Evolutionary conservation across 1,139 yeast genomes (phyloP), one percentile per base, ranked within the genome.

Genomic region (Protomyces macrosporus): DNA sequence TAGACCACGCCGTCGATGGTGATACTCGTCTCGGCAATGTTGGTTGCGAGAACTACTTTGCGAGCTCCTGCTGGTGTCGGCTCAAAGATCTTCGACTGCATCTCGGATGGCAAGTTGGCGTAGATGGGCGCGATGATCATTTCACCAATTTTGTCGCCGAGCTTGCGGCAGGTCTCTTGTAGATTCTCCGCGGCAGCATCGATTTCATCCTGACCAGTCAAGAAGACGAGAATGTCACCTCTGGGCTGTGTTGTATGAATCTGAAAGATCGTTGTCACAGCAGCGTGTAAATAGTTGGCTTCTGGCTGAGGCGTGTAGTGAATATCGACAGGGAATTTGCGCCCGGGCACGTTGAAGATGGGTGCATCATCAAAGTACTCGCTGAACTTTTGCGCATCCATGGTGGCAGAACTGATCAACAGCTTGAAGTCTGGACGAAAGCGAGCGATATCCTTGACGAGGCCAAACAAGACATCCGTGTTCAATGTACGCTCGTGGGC

Each of bases 401-500:
- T 87, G 0, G 98, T 93, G 0, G 98, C 98, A 4, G 97, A 90
- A 0, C 98, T 90, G 55, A 93, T 86, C 16, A 93, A 76, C 4
- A 93, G 72, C 70, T 84, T 84, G 65, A 95, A 76, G 67, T 88
- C 95, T 0, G 84, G 82, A 56, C 97, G 77, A 48, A 80, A 78
- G 14, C 78, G 76, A 2, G 84, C 76, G 4, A 91, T 82, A 66
- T 87, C 93, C 71, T 90, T 90, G 39, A 93, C 76, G 45, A 93
- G 78, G 3, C 96, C 95, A 59, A 93, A 77, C 23, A 91, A 73
- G n/a, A 93, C 84, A 74, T 93, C 98, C 0, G 98, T 91, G n/a
- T 89, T 86, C 35, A 91, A 76, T 0, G 98, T 91, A 65, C 98
- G 81, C 73, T 93, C 98, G 72, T 93, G 98, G 0, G 98, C 98